Base-by-base conservation (phyloP, 306 rosid genomes). In the Quercus wislizeni region DNA sequence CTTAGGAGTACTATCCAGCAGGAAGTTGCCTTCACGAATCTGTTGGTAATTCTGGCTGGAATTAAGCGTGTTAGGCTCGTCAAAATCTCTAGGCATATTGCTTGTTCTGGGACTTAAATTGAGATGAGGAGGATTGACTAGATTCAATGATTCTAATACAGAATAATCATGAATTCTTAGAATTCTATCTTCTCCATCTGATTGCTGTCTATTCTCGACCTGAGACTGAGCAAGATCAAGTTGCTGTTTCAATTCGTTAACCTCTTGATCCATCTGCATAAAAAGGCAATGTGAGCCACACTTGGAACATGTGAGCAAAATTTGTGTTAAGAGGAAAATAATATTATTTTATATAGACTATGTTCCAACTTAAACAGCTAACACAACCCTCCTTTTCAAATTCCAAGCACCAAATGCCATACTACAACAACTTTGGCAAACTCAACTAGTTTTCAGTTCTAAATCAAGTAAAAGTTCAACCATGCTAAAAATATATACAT, bases 171-270 rank as follows among this genome's bases (percentile, higher is more conserved):
- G 83, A 57, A 38, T 59, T 77, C 74, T 86, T 75, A 79, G 21
- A 74, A 69, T 54, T 28, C 7, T 68, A 67, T 78, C 87, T 61
- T 85, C 88, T 79, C 82, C 90, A 74, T 27, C 85, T 23, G 90
- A 76, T 52, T 82, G 87, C 78, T 86, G 74, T 73, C 87, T 80
- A 79, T 76, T 90, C 81, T 89, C 86, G 71, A 87, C 80, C 55
- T 76, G 93, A 80, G 88, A 92, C 65, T 87, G 91, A 64, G 93
- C 94, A 84, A 80, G 77, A 83, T 95, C 87, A n/a, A 92, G 93
- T 57, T 95, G 96, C 78, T 74, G 72, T 28, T 87, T 90, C 85
- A 95, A 71, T 67, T 92, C 98, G 69, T 85, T 81, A 43, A 95
- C 93, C 90, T 89, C 88, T 57, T 80, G 85, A 52, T 84, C 87